Base-by-base conservation (phyloP, 192 early-diverging fungal species). In the Chytriomyces sp. region DNA sequence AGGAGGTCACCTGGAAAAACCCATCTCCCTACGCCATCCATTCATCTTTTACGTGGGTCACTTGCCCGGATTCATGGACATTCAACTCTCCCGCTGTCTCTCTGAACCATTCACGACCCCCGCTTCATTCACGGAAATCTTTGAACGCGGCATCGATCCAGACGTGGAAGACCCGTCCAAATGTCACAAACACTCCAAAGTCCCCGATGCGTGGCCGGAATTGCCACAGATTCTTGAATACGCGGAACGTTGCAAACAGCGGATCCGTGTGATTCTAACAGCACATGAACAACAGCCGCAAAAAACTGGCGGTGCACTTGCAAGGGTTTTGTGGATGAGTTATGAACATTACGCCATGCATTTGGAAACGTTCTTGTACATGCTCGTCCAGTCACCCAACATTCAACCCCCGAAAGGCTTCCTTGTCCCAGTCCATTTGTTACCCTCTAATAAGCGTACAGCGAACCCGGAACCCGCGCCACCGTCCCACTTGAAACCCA, bases 291-390 rank as follows among this genome's bases (percentile, higher is more conserved):
- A 86, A 13, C 72, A 67, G 10, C 45, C 76, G 26, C 63, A 69
- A 3, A n/a, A 64, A 20, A 77, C 84, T 28, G 43, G 72, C 8
- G 79, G 78, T 44, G 72, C 82, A 23, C 35, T 89, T 45, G 89
- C 84, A 5, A 85, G 94, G 20, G 88, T 89, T 13, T 35, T 96
- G n/a, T 94, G 89, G 88, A 96, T 97, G 95, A 84, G 86, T 11
- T 96, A 92, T 84, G 96, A 98, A 78, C 96, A 98, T 79, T 93
- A 98, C 74, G 94, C 91, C 2, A 92, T 96, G 94, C 96, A 98
- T 69, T 80, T 95, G 7, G 96, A 98, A 76, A 98, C 96, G 0
- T 49, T 97, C 16, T 80, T 97, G 2, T 96, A 96, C 72, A 98
- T 98, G 94, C 79, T 95, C 5, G 84, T 94, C 6, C 96, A 94